Evolutionary conservation across 306 rosid species (phyloP), one percentile per base, ranked within the genome.

Genomic region (Alnus glutinosa): DNA sequence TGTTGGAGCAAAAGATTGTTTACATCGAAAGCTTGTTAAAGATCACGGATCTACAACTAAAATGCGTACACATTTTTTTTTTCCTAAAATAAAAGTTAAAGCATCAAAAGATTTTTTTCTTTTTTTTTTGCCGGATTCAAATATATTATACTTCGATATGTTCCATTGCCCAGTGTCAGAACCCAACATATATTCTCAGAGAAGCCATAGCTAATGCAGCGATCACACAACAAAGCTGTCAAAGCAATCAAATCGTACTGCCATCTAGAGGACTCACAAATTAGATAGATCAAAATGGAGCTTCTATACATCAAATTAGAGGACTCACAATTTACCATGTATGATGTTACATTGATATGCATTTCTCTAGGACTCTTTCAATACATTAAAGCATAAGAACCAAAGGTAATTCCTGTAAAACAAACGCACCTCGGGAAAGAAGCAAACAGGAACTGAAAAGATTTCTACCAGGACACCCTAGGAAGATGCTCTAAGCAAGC

Each of bases 1-100:
- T 96, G 91, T 78, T 75, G 42, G 70, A 83, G 39, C 52, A 77
- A 84, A 77, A 46, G 39, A 15, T 19, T 69, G 51, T 79, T 23
- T 54, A 23, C 57, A 78, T 79, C 74, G 85, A 84, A 77, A 74
- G 70, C 85, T 39, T 68, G 34, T 67, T 73, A 71, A 76, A 66
- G 71, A 70, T 71, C 83, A 74, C 54, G 55, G 55, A 49, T n/a
- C 69, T 54, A 82, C 71, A 49, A 74, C 39, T 46, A 70, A 71
- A 78, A 78, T 19, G 39, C 75, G 47, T 68, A 79, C 4, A 73
- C 64, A 32, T 42, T 54, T 46, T 66, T 78, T 55, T 61, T 66
- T 78, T 55, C 55, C 61, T 11, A 62, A 67, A 51, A 36, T 71
- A 82, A 70, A 77, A 51, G 63, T 50, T 51, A 78, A 68, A 55